Base-by-base conservation (phyloP, 2,329 filamentous ascomycete genomes). In the Cercospora janseana region DNA sequence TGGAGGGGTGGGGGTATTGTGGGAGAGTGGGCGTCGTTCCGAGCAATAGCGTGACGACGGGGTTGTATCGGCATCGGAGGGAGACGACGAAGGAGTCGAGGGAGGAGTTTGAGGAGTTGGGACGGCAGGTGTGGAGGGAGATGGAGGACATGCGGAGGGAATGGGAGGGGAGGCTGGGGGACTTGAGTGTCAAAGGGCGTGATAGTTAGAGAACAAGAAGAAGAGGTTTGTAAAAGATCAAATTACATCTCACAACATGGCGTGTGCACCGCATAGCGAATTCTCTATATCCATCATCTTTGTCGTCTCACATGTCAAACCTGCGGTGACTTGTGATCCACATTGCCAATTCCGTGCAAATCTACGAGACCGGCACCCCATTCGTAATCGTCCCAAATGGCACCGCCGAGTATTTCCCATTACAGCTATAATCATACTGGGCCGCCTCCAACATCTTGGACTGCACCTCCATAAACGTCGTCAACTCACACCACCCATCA, bases 1-100 rank as follows among this genome's bases (percentile, higher is more conserved):
- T 95, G 3, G 83, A 88, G 34, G 88, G 89, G 6, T 96, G 91
- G 90, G 91, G 89, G 0, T 75, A 75, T 65, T 76, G 78, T 35
- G 81, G 81, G 2, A 73, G 71, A 24, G 66, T 79, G 41, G 72
- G 75, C 0, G 85, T 83, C 66, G 59, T 61, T 24, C 62, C 65
- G 16, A 42, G 57, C 31, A 62, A 68, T 47, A 63, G 63, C 61
- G 69, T 73, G 31, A 62, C 70, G 46, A 72, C 75, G 18, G 74
- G 77, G 8, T 76, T 88, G 55, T 84, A 80, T 67, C 73, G 75
- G 3, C 79, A 77, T 10, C 78, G 79, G 2, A 69, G 65, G 18
- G 76, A 85, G 46, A 70, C 83, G 38, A 90, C 82, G 0, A 74
- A 26, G 73, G 79, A 74, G 53, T 75, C 81, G 69, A 85, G 93